Evolutionary conservation across 345 rosid genomes (phyloP), one percentile per base, ranked within the genome.

Genomic region (Euphorbia peplus): DNA sequence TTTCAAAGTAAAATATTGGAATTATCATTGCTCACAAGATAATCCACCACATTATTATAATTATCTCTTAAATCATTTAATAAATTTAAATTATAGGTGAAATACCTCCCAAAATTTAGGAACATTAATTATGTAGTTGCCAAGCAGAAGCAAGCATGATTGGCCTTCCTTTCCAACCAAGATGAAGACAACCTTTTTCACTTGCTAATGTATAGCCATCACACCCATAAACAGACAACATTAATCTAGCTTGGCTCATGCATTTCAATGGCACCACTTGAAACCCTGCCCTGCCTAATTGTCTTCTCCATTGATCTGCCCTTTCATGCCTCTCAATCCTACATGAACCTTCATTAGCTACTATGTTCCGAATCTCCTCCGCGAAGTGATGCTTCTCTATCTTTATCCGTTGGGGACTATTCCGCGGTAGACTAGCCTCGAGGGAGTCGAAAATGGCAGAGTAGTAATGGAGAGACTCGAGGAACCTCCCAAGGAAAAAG

Each of bases 131-230:
- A 53, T 81, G 73, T 22, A 78, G 67, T 71, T 84, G 88, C 90
- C 87, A 88, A 14, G 90, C 87, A 41, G 92, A 88, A 30, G 88
- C 88, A 58, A 85, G 47, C 90, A 88, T 79, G 64, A 85, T 79
- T 0, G 92, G 87, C 72, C 92, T 59, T 25, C 88, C 90, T 76
- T 82, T 84, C 90, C 92, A 85, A 10, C 92, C 88, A 21, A 84
- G 88, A 3, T 81, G 79, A 4, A 85, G 78, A 63, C 83, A 83
- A 4, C 92, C 88, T 58, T 84, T 87, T 53, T 85, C 90, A 26
- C 65, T 71, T 25, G 71, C 75, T 24, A 85, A 41, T 24, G 88
- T 83, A 70, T 82, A 87, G 0, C 90, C 85, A 62, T 83, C 88
- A 70, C 85, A 82, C 0, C 90, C 88, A 54, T 85, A 84, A 30